Evolutionary conservation across 2,329 filamentous ascomycete genomes (phyloP).

Genomic region (Arthroderma sp.): DNA sequence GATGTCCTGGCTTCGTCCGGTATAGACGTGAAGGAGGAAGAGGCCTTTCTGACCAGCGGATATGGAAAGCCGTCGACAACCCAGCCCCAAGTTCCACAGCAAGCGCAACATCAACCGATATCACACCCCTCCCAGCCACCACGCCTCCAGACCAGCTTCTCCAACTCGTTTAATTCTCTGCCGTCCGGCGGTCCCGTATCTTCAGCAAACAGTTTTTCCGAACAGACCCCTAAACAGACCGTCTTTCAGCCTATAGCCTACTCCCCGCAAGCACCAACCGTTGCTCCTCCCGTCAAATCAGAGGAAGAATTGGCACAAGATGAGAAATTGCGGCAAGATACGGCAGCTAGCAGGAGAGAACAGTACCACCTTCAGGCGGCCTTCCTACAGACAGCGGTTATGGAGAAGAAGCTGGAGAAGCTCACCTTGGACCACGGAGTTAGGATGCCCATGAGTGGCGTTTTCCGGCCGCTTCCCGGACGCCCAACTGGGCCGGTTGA

Average conservation of each 20-base stretch:
- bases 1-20: slow-evolving; percentile 76
- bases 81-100: slow-evolving; percentile 29
- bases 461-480: slow-evolving; percentile 32
- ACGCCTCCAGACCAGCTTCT: slow-evolving; percentile 35
- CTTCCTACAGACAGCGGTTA: slow-evolving; percentile 53
- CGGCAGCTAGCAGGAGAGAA: slow-evolving; percentile 49
- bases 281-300: slow-evolving; percentile 30
- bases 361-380: slow-evolving; percentile 62
- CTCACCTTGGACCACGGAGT: slow-evolving; percentile 48
- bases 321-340: slow-evolving; percentile 50
- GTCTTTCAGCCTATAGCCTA: slow-evolving; percentile 44
- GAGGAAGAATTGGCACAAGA: slow-evolving; percentile 25
- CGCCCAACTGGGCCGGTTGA: slow-evolving; percentile 34
- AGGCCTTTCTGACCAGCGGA: slow-evolving; percentile 59
- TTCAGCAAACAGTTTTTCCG: slow-evolving; percentile 40
- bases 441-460: slow-evolving; percentile 45
- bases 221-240: slow-evolving; percentile 40
- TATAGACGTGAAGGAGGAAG: slow-evolving; percentile 76
- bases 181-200: slow-evolving; percentile 30
- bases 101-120: slow-evolving; percentile 25
- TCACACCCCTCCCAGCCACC: slow-evolving; percentile 24
- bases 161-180: slow-evolving; percentile 31
- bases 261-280: slow-evolving; percentile 53
- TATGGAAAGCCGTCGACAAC: slow-evolving; percentile 38
- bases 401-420: slow-evolving; percentile 46